Conservation (phyloP, 129 eudicot genomes). For the Solidago caesia region DNA sequence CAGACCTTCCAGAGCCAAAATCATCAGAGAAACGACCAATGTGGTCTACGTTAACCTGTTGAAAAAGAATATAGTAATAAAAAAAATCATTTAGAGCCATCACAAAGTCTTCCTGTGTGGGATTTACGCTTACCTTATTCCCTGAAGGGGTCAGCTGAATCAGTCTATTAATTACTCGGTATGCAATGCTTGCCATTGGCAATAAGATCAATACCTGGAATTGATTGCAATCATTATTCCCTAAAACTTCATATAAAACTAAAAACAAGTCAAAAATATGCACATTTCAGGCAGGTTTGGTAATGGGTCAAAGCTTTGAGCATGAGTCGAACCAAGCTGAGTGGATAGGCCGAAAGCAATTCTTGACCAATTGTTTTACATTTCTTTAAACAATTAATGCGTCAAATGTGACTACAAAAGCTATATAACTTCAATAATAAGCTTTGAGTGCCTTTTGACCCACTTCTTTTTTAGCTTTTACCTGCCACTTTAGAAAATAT, state of each 20-base stretch:
- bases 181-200: constrained; percentile 79
- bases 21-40: constrained; percentile 63
- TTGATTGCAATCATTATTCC: neutral
- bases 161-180: constrained; percentile 71
- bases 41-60: constrained; percentile 70
- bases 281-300: too few species aligned
- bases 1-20: constrained; percentile 52
- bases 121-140: constrained; percentile 51
- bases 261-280: neutral
- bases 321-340: too few species aligned
- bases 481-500: neutral
- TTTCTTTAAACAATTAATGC: neutral
- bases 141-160: constrained; percentile 77
- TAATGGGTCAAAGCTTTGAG: too few species aligned
- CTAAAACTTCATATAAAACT: neutral
- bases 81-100: neutral
- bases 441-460: too few species aligned
- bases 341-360: too few species aligned
- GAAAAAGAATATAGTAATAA: constrained; percentile 14
- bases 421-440: too few species aligned
- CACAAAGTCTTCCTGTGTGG: neutral
- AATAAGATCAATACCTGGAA: constrained; percentile 74
- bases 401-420: too few species aligned
- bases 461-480: too few species aligned
- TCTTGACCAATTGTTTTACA: neutral